Evolutionary conservation across 1,284 basidiomycete genomes (phyloP).

Genomic region (Xanthoconium separans): DNA sequence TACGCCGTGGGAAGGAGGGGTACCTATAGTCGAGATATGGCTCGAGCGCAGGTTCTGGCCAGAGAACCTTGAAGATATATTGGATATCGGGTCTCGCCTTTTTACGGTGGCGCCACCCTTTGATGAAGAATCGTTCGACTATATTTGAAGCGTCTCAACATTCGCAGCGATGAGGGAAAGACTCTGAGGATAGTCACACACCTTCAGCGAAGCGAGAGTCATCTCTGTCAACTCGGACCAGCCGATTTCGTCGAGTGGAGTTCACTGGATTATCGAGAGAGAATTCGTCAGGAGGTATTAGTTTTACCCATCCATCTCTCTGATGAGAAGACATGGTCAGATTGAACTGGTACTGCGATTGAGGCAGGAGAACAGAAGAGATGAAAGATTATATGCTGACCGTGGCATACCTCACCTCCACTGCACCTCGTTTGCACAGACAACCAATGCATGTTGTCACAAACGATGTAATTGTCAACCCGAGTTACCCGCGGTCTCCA

Average conservation of each 20-base stretch:
- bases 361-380: neutral
- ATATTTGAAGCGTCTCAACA: conserved; percentile 2
- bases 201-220: conserved; percentile 24
- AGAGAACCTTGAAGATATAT: conserved; percentile 52
- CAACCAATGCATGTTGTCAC: conserved; percentile 10
- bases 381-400: conserved; percentile 23
- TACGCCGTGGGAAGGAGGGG: conserved; percentile 1
- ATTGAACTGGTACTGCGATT: conserved; percentile 3
- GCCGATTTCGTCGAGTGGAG: conserved; percentile 34
- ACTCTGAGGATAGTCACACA: conserved; percentile 12
- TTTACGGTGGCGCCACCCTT: conserved; percentile 57
- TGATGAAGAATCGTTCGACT: conserved; percentile 53
- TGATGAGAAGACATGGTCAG: conserved; percentile 18
- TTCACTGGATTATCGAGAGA: conserved; percentile 44
- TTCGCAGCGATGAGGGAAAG: neutral
- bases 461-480: conserved; percentile 16
- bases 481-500: conserved; percentile 11
- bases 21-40: conserved; percentile 53
- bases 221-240: conserved; percentile 33
- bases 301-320: conserved; percentile 31
- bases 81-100: conserved; percentile 51
- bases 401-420: conserved; percentile 20
- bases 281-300: conserved; percentile 42
- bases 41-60: conserved; percentile 42
- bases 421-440: conserved; percentile 22